phyloP scores from a whole-genome alignment of 1,284 basidiomycete genomes.

The Mrakiaceae sp. region DNA sequence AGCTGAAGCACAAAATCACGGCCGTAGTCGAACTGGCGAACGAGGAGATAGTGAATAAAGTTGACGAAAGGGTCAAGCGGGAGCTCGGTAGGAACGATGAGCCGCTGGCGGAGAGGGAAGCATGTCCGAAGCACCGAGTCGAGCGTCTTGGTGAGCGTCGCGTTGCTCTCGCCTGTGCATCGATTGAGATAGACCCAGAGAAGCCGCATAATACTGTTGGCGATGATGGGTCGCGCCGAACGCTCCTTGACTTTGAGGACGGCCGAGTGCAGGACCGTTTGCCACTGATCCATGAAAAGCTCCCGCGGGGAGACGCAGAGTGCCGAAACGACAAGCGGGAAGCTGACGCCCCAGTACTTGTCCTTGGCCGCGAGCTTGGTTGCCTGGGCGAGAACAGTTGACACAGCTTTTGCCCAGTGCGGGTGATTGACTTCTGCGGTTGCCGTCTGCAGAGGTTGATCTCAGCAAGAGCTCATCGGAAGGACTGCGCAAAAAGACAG shows the following conservation, averaged over 20 bases:
- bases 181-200: conserved; percentile 93
- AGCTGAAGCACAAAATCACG: conserved; percentile 68
- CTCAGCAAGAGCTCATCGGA: not conserved
- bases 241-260: conserved; percentile 67
- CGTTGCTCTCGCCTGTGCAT: conserved; percentile 63
- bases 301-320: conserved; percentile 80
- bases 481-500: not conserved
- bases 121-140: conserved; percentile 66
- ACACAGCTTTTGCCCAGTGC: conserved; percentile 82
- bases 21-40: conserved; percentile 77
- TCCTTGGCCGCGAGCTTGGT: conserved; percentile 79
- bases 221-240: conserved; percentile 50
- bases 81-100: conserved; percentile 59
- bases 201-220: conserved; percentile 73
- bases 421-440: conserved; percentile 96
- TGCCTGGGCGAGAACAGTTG: conserved; percentile 71
- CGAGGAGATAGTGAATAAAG: conserved; percentile 71
- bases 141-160: conserved; percentile 64
- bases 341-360: conserved; percentile 80
- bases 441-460: conserved; percentile 50
- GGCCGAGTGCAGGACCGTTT: conserved; percentile 54
- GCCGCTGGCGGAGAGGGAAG: conserved; percentile 60
- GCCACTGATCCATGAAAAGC: conserved; percentile 75
- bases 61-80: conserved; percentile 65
- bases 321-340: conserved; percentile 70